A percentile compares a stretch with the other conserved stretches of the same genome.
These are phyloP conservation scores for Thielaviopsis musarum DNA, from an alignment of 2,329 filamentous ascomycete genomes.

Conservation along the genomic window DNA sequence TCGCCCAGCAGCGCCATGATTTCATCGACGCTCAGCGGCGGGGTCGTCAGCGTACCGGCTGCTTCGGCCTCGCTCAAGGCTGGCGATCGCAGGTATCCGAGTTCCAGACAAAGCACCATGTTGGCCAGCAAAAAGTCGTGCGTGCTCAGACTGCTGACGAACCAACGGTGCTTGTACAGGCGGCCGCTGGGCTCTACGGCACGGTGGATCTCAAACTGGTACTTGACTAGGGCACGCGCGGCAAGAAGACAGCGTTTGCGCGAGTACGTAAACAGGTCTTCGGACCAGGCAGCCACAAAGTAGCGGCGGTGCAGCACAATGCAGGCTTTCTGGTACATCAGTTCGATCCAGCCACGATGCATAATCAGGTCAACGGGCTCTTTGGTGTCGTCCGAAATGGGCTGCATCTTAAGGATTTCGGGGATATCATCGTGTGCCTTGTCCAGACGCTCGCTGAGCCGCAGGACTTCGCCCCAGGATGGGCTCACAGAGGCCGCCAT, in stretches of 20 bases:
- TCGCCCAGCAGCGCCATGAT: conserved; percentile 17
- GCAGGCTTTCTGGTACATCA: conserved; percentile 30
- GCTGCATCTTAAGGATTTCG: conserved; percentile 23
- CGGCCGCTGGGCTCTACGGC: conserved; percentile 24
- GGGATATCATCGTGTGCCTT: conserved; percentile 23
- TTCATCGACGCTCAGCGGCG: conserved; percentile 5
- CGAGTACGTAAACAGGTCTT: conserved; percentile 23
- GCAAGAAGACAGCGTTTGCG: conserved; percentile 27
- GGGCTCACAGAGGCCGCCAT: conserved; percentile 13
- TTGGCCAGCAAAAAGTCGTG: conserved; percentile 31
- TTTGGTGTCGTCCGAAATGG: conserved; percentile 27
- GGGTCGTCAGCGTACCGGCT: neutral
- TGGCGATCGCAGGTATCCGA: conserved; percentile 11
- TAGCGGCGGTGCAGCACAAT: conserved; percentile 31
- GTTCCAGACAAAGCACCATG: conserved; percentile 28
- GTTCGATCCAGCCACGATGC: conserved; percentile 30
- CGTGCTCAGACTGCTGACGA: conserved; percentile 24
- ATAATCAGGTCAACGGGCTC: conserved; percentile 29
- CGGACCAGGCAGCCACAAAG: conserved; percentile 18
- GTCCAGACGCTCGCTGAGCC: conserved; percentile 25
- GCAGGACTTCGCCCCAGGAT: conserved; percentile 21
- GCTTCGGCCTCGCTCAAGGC: conserved; percentile 4
- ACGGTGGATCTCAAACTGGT: conserved; percentile 25
- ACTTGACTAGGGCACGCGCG: conserved; percentile 24
- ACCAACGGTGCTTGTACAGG: conserved; percentile 25